These are phyloP conservation scores for Erythrophleum fordii DNA, from an alignment of 306 rosid species.

Conservation along the genomic window DNA sequence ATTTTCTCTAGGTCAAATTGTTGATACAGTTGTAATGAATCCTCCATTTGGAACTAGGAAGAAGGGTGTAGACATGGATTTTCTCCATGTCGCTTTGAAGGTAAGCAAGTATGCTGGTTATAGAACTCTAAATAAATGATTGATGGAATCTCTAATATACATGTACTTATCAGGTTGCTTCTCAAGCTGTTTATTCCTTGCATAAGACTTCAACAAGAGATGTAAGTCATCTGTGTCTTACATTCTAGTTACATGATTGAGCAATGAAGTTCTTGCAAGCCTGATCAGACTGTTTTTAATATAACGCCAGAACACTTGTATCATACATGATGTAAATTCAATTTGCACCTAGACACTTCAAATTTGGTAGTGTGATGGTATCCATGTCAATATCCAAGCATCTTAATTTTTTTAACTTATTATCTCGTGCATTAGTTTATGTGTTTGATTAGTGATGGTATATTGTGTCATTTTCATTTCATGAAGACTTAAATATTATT, in stretches of 20 bases:
- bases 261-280: slow-evolving; percentile 6
- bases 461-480: slow-evolving; percentile 17
- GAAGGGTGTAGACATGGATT: slow-evolving; percentile 92
- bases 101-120: slow-evolving; percentile 41
- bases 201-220: slow-evolving; percentile 95
- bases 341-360: background rate
- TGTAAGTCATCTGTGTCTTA: slow-evolving; percentile 53
- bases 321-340: background rate
- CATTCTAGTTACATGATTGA: slow-evolving; percentile 24
- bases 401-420: background rate
- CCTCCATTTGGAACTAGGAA: slow-evolving; percentile 93
- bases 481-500: slow-evolving; percentile 6
- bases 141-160: slow-evolving; percentile 29
- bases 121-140: slow-evolving; percentile 11
- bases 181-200: slow-evolving; percentile 90
- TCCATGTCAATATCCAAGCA: background rate
- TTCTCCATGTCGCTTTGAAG: slow-evolving; percentile 78
- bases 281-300: background rate
- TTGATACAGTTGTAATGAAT: slow-evolving; percentile 91
- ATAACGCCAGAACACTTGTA: background rate
- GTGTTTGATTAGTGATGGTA: slow-evolving; percentile 2
- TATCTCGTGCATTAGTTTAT: background rate
- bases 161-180: slow-evolving; percentile 65
- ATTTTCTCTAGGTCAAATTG: slow-evolving; percentile 58
- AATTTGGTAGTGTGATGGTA: background rate